Percentiles rank a stretch among this genome's conserved stretches.
phyloP scores from a whole-genome alignment of 2,329 filamentous ascomycete genomes.

The Epichloe sibirici region DNA sequence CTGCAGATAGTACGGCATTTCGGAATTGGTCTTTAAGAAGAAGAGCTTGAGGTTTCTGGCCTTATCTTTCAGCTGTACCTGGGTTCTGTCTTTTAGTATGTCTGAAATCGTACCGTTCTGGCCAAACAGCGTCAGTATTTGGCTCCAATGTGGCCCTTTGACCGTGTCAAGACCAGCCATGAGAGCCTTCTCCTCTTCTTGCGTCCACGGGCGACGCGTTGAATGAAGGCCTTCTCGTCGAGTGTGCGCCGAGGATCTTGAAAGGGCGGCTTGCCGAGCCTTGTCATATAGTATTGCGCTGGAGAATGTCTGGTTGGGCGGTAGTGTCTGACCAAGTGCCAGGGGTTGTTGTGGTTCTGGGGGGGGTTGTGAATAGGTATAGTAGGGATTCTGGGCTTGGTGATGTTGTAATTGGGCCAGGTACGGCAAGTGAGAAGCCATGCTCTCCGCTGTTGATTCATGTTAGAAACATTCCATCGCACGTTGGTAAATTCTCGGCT shows the following conservation, averaged over 20 bases:
- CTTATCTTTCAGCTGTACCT: constrained; percentile 89
- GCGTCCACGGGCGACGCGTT: constrained; percentile 70
- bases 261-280: constrained; percentile 45
- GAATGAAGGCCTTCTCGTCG: constrained; percentile 46
- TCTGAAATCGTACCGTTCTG: constrained; percentile 68
- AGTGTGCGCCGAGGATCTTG: constrained; percentile 42
- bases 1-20: constrained; percentile 79
- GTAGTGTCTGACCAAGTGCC: constrained; percentile 28
- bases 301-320: constrained; percentile 43
- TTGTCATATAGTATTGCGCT: constrained; percentile 45
- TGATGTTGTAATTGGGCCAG: constrained; percentile 26
- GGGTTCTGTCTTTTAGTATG: constrained; percentile 75
- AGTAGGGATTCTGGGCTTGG: constrained; percentile 24
- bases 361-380: constrained; percentile 21
- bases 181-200: constrained; percentile 79
- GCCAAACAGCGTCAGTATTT: constrained; percentile 77
- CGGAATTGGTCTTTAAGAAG: constrained; percentile 82
- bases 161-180: constrained; percentile 83
- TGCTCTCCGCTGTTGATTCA: constrained; percentile 16
- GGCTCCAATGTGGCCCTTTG: constrained; percentile 85
- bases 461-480: background rate
- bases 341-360: constrained; percentile 21
- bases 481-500: constrained; percentile 7
- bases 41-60: constrained; percentile 82
- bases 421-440: constrained; percentile 23